Base-by-base conservation (phyloP, 2,329 filamentous ascomycete genomes). In the Alternaria sp. region DNA sequence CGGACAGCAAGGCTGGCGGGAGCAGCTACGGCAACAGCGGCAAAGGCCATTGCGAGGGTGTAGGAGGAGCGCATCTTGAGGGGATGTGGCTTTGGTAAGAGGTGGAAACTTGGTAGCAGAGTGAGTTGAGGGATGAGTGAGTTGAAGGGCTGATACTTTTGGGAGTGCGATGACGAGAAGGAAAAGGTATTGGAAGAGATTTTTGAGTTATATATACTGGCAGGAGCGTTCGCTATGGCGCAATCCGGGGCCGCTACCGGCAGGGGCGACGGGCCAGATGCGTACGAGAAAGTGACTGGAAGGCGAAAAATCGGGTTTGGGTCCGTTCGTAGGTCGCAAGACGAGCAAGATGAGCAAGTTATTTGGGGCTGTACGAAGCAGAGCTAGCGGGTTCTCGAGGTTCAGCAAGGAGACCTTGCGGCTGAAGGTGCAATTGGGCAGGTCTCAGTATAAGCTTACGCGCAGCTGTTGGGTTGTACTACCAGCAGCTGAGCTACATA, bases 11-110 rank as follows among this genome's bases (percentile, higher is more conserved):
- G 54, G 14, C 64, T 21, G 23, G 70, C 53, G 10, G 71, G 67
- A 9, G 65, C 55, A 15, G 73, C 65, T 23, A 76, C 59, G 66
- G 68, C 55, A 21, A 63, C 23, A 10, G 73, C 65, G 45, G 75
- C 64, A 58, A 76, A 62, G 18, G 72, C 47, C 43, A 63, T 46
- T 33, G 61, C 54, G 55, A 71, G 18, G 20, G 44, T 59, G 51
- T 33, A 49, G 53, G 51, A 53, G 63, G 49, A 55, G 44, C 62
- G 63, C 69, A 73, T 61, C 3, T 50, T 51, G 44, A 14, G 28
- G 37, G n/a, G 2, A 41, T 37, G 15, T 43, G 21, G 51, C 15
- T 25, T 15, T 37, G 9, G 49, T 9, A 5, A 37, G 12, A 23
- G 14, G 5, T 23, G 41, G 37, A 9, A 41, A 15, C 5, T 5